Conservation (phyloP, 2,329 filamentous ascomycete genomes). For the Nothophoma quercina region DNA sequence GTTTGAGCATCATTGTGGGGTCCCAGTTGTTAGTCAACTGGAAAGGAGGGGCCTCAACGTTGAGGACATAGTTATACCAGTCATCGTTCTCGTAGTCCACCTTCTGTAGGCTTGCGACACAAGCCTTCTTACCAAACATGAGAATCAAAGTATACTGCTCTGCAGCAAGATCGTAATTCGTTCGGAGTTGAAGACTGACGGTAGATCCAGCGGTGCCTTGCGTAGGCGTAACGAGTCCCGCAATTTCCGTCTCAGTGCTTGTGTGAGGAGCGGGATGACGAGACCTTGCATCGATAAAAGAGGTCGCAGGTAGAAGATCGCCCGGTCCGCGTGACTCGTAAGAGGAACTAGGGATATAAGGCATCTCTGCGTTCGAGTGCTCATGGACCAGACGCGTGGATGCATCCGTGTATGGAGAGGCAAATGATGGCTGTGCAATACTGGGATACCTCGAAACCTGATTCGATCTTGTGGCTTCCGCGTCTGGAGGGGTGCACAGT, state of each 20-base stretch:
- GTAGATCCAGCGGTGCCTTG: conserved; percentile 74
- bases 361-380: conserved; percentile 53
- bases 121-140: conserved; percentile 80
- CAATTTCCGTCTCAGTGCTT: conserved; percentile 62
- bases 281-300: conserved; percentile 64
- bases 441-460: conserved; percentile 60
- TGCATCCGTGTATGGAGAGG: conserved; percentile 57
- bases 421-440: conserved; percentile 59
- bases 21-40: conserved; percentile 63
- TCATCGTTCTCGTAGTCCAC: conserved; percentile 64
- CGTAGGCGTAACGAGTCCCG: conserved; percentile 69
- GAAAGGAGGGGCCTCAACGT: conserved; percentile 74
- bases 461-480: conserved; percentile 68
- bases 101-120: conserved; percentile 71
- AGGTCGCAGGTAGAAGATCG: conserved; percentile 57
- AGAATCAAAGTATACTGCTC: conserved; percentile 66
- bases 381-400: conserved; percentile 60
- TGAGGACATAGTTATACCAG: conserved; percentile 74
- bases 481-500: conserved; percentile 59
- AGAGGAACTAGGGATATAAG: conserved; percentile 56
- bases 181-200: conserved; percentile 76
- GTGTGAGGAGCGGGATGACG: conserved; percentile 61
- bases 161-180: conserved; percentile 75
- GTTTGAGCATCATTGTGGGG: conserved; percentile 64
- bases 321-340: conserved; percentile 56